Conservation (phyloP, 305 asterid species). For the Rubia peregrina region DNA sequence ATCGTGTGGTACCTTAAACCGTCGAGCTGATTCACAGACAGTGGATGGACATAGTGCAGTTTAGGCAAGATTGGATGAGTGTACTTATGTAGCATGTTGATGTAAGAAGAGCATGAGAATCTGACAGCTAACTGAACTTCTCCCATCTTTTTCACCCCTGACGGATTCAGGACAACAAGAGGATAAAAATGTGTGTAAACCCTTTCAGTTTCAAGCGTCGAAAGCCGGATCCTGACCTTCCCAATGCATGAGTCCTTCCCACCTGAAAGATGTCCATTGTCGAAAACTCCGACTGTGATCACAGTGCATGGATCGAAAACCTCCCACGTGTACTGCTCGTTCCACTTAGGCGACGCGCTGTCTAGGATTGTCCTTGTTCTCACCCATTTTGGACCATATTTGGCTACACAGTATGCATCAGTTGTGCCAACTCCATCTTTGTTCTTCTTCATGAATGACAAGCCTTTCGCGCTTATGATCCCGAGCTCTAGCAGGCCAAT, state of each 20-base stretch:
- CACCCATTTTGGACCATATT: constrained; percentile 75
- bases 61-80: constrained; percentile 59
- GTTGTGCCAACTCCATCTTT: constrained; percentile 56
- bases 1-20: constrained; percentile 46
- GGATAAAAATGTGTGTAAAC: constrained; percentile 83
- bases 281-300: constrained; percentile 58
- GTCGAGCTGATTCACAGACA: constrained; percentile 47
- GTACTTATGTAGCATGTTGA: constrained; percentile 63
- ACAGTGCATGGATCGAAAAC: constrained; percentile 78
- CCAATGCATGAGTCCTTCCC: constrained; percentile 58
- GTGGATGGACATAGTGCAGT: constrained; percentile 67
- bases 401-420: constrained; percentile 73
- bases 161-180: constrained; percentile 46
- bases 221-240: constrained; percentile 71
- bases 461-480: constrained; percentile 53
- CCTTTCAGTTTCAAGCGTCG: constrained; percentile 70
- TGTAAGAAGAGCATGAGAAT: constrained; percentile 55
- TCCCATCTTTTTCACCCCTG: constrained; percentile 73
- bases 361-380: constrained; percentile 73
- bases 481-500: constrained; percentile 68
- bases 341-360: constrained; percentile 55
- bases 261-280: constrained; percentile 55
- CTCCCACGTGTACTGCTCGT: constrained; percentile 90
- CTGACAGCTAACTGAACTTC: constrained; percentile 73
- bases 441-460: constrained; percentile 52